Conservation (phyloP, 163 green algal species). For the Scenedesmus sp. region DNA sequence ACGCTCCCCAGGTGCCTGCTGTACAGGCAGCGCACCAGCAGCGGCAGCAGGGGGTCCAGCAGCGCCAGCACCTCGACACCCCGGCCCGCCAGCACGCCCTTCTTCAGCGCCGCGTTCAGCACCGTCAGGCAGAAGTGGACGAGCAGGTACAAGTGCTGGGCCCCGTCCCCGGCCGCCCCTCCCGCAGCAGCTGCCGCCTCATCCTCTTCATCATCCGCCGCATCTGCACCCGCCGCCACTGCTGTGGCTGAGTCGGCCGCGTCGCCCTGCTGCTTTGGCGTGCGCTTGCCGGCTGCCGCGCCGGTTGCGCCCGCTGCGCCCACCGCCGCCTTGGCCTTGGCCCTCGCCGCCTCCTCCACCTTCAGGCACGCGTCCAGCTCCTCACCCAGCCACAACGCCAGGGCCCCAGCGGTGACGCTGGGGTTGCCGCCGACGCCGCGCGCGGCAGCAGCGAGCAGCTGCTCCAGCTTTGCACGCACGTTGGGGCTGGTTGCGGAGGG, state of each 20-base stretch:
- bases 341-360: conserved; percentile 74
- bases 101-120: conserved; percentile 34
- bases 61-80: conserved; percentile 57
- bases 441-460: conserved; percentile 83
- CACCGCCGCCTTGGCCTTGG: conserved; percentile 63
- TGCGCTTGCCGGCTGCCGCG: neutral
- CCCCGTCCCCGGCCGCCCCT: neutral
- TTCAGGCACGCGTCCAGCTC: conserved; percentile 71
- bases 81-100: conserved; percentile 29
- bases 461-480: conserved; percentile 77
- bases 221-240: neutral
- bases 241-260: neutral
- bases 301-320: conserved; percentile 53
- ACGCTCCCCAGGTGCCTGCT: conserved; percentile 64
- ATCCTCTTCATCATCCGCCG: neutral
- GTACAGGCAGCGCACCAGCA: conserved; percentile 74
- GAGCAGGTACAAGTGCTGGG: conserved; percentile 49
- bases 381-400: conserved; percentile 80
- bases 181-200: neutral
- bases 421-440: conserved; percentile 85
- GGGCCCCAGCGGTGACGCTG: conserved; percentile 66
- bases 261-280: neutral
- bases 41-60: conserved; percentile 82
- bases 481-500: conserved; percentile 69
- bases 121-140: conserved; percentile 20